Percentiles rank a stretch among this genome's conserved stretches.
phyloP scores from a whole-genome alignment of 2,329 filamentous ascomycete genomes.

The Xylariomycetidae sp. region DNA sequence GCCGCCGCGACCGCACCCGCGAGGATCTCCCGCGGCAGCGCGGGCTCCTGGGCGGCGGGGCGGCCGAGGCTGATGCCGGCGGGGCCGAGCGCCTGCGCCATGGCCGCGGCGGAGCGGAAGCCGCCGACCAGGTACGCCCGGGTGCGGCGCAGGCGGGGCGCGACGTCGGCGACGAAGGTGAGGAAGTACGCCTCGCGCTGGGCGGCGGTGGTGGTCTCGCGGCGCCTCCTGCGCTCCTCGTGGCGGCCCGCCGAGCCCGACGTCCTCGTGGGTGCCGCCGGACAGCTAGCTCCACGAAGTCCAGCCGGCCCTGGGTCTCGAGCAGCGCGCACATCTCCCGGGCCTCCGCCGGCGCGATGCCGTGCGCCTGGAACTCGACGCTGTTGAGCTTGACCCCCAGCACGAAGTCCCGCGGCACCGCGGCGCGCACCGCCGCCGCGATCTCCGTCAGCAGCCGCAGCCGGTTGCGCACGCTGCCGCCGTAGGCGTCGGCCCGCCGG shows the following conservation, averaged over 20 bases:
- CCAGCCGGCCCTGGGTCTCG: conserved; percentile 43
- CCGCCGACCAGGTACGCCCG: conserved; percentile 49
- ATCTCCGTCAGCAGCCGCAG: conserved; percentile 41
- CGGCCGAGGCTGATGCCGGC: conserved; percentile 52
- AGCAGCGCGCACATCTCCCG: conserved; percentile 40
- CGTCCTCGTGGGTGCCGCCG: conserved; percentile 52
- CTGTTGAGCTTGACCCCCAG: conserved; percentile 53
- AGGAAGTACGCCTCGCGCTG: conserved; percentile 53
- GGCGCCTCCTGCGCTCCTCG: conserved; percentile 41
- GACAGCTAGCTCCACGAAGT: conserved; percentile 55
- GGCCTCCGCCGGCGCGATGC: conserved; percentile 45
- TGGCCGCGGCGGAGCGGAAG: conserved; percentile 44
- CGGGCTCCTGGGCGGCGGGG: conserved; percentile 43
- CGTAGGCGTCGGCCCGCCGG: conserved; percentile 45
- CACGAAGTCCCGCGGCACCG: conserved; percentile 31
- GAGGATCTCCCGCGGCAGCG: conserved; percentile 38
- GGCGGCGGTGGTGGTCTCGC: too few species aligned
- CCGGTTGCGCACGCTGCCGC: conserved; percentile 40
- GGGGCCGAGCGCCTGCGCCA: conserved; percentile 47
- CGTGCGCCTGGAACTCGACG: conserved; percentile 47
- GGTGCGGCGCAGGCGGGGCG: conserved; percentile 39
- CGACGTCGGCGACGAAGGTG: conserved; percentile 47
- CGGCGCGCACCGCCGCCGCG: conserved; percentile 29
- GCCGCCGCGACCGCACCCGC: conserved; percentile 40
- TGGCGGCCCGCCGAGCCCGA: conserved; percentile 43